phyloP scores from a whole-genome alignment of 1,284 basidiomycete genomes.

The Sphagnurus paluster region DNA sequence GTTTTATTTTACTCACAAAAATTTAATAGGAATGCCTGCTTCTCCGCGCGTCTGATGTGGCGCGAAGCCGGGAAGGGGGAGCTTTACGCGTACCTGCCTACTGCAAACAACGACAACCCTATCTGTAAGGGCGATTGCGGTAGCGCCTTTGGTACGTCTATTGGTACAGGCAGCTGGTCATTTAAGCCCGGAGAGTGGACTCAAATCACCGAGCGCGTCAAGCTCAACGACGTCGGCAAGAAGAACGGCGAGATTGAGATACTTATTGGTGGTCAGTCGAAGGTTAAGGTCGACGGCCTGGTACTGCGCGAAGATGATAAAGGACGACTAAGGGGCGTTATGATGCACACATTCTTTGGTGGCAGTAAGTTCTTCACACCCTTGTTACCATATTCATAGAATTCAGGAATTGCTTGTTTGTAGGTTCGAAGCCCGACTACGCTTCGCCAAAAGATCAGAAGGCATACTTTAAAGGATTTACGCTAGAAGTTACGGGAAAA shows the following conservation, averaged over 20 bases:
- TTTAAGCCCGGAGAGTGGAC: conserved; percentile 59
- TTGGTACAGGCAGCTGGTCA: conserved; percentile 60
- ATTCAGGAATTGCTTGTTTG: not conserved
- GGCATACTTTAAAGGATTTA: conserved; percentile 16
- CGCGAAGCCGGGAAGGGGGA: conserved; percentile 42
- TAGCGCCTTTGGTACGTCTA: conserved; percentile 52
- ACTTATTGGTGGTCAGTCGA: conserved; percentile 47
- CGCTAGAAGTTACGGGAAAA: not conserved
- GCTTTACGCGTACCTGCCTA: conserved; percentile 51
- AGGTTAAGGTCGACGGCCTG: conserved; percentile 43
- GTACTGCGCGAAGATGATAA: conserved; percentile 35
- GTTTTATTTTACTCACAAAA: not conserved
- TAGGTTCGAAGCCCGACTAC: conserved; percentile 9
- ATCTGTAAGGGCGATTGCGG: conserved; percentile 46
- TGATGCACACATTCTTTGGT: conserved; percentile 62
- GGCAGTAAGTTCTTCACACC: conserved; percentile 26
- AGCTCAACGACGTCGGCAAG: conserved; percentile 49
- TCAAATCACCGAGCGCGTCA: conserved; percentile 51
- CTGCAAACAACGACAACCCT: conserved; percentile 39
- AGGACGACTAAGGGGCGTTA: conserved; percentile 48
- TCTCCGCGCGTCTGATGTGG: conserved; percentile 53
- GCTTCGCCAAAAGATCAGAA: conserved; percentile 18
- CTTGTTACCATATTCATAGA: not conserved
- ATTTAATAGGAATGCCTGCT: conserved; percentile 32
- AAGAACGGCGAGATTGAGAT: conserved; percentile 52